Percentiles rank a stretch among this genome's conserved stretches.
Evolutionary conservation across 441 rosid species (phyloP).

Genomic region (Rhodomyrtus psidioides): DNA sequence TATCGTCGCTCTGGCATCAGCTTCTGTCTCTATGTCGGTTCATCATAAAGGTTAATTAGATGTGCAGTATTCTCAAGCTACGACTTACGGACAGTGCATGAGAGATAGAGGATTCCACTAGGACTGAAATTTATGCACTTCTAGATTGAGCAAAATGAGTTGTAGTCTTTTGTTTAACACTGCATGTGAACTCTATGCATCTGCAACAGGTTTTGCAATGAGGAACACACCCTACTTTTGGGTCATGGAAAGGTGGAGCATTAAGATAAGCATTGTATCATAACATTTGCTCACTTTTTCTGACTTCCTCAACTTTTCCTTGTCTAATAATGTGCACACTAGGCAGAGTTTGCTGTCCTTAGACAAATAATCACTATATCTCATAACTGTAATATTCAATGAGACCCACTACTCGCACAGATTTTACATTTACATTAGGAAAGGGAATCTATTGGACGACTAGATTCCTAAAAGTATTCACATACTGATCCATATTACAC

Average conservation of each 20-base stretch:
- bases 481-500: not conserved
- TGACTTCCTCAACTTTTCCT: not conserved
- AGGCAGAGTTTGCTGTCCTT: not conserved
- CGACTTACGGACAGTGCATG: not conserved
- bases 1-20: too few species aligned
- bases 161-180: not conserved
- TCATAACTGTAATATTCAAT: not conserved
- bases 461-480: not conserved
- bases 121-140: not conserved
- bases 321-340: not conserved
- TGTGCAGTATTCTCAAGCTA: not conserved
- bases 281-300: not conserved
- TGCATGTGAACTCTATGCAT: too few species aligned
- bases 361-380: not conserved
- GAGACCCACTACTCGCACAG: not conserved
- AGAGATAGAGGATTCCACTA: not conserved
- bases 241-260: constrained; percentile 88
- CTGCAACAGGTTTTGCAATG: constrained; percentile 63
- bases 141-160: not conserved
- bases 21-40: not conserved
- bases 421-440: not conserved
- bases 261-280: constrained; percentile 30
- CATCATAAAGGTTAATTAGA: not conserved
- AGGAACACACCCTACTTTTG: constrained; percentile 60
- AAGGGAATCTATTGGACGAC: not conserved